These are phyloP conservation scores for Ceratocystis cacaofunesta DNA, from an alignment of 2,329 filamentous ascomycete species.

Conservation along the genomic window DNA sequence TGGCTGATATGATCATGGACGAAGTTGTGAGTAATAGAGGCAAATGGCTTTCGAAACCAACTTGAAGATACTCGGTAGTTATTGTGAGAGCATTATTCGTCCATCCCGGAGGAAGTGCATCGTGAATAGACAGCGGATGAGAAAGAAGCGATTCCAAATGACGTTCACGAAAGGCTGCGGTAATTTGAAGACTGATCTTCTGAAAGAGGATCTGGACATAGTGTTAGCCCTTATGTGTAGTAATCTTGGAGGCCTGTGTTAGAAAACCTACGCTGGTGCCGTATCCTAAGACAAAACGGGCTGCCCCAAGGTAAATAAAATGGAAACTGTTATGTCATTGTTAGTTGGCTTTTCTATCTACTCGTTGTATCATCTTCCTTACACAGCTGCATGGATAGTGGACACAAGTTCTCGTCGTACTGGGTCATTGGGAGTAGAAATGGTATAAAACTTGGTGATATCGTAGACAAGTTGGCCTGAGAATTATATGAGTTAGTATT, in stretches of 20 bases:
- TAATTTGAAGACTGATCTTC: constrained; percentile 30
- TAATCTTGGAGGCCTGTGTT: not conserved
- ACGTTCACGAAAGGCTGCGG: constrained; percentile 33
- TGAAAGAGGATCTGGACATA: not conserved
- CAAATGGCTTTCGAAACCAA: constrained; percentile 39
- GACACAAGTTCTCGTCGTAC: not conserved
- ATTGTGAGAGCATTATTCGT: constrained; percentile 39
- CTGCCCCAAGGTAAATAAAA: constrained; percentile 24
- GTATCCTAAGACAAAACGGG: constrained; percentile 24
- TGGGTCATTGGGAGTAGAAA: not conserved
- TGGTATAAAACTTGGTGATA: constrained; percentile 5
- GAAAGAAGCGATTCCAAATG: constrained; percentile 35
- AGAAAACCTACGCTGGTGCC: constrained; percentile 22
- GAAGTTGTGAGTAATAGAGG: constrained; percentile 29
- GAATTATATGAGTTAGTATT: not conserved
- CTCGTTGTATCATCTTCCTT: not conserved
- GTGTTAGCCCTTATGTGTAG: not conserved
- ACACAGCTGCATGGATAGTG: not conserved
- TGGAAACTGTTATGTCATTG: constrained; percentile 6
- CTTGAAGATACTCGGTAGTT: constrained; percentile 37
- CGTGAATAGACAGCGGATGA: constrained; percentile 35
- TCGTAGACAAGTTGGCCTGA: constrained; percentile 8
- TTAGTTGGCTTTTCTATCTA: not conserved
- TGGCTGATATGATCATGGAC: constrained; percentile 29
- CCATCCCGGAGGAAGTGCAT: constrained; percentile 34